A percentile compares a stretch with the other conserved stretches of the same genome.
Evolutionary conservation across 164 flowering plant species (phyloP).

Genomic region (Kingdonia uniflora): DNA sequence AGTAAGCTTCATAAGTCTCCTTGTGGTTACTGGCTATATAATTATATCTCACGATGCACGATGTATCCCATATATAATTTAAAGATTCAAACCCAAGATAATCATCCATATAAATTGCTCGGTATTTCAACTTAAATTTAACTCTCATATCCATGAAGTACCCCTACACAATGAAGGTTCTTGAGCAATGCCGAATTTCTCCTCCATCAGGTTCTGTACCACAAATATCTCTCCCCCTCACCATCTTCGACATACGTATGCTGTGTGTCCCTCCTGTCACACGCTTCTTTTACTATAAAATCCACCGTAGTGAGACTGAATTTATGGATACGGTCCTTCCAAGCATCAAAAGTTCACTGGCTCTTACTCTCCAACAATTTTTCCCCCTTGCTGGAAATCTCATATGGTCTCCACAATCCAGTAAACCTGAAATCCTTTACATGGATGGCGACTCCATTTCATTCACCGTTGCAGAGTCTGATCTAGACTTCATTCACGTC

Average conservation of each 20-base stretch:
- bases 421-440: constrained; percentile 18
- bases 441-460: constrained; percentile 23
- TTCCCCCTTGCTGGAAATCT: too few species aligned
- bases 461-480: too few species aligned
- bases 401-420: constrained; percentile 14
- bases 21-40: too few species aligned
- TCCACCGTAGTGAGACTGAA: background rate
- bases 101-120: too few species aligned
- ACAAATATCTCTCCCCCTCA: constrained; percentile 1
- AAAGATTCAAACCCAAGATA: too few species aligned
- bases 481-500: background rate
- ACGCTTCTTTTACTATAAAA: constrained; percentile 11
- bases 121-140: too few species aligned
- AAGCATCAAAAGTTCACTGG: constrained; percentile 24
- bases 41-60: too few species aligned
- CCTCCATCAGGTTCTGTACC: constrained; percentile 11
- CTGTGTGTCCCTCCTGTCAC: background rate
- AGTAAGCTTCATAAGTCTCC: too few species aligned
- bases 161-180: too few species aligned
- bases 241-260: constrained; percentile 2
- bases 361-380: constrained; percentile 30
- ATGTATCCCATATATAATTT: too few species aligned
- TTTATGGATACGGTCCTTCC: constrained; percentile 13
- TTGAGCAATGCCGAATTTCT: too few species aligned
- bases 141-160: too few species aligned